Conservation (phyloP, 2,329 filamentous ascomycete genomes). For the Neopestalotiopsis clavispora region DNA sequence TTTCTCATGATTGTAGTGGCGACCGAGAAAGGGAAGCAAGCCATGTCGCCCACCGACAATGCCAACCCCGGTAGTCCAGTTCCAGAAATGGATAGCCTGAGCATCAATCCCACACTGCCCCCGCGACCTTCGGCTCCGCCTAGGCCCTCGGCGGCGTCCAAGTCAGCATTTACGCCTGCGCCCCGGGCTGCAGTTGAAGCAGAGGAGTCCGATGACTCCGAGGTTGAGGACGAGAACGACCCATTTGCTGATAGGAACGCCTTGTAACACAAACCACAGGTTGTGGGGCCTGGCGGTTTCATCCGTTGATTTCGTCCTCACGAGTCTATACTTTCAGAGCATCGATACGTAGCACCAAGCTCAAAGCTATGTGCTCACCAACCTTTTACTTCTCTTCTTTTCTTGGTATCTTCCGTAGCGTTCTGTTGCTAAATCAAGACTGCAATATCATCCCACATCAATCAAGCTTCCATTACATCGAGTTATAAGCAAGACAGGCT, state of each 20-base stretch:
- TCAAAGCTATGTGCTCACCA: background rate
- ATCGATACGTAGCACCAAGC: background rate
- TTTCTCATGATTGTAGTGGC: slow-evolving; percentile 50
- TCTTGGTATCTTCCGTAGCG: background rate
- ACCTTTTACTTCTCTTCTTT: background rate
- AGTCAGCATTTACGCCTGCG: slow-evolving; percentile 52
- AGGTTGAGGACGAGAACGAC: slow-evolving; percentile 81
- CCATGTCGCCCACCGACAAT: slow-evolving; percentile 47
- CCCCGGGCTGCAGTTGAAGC: slow-evolving; percentile 55
- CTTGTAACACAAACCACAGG: slow-evolving; percentile 38
- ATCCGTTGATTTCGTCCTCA: background rate
- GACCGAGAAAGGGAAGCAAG: slow-evolving; percentile 55
- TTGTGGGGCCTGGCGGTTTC: background rate
- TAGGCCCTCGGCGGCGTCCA: slow-evolving; percentile 49
- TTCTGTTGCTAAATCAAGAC: background rate
- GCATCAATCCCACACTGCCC: slow-evolving; percentile 41
- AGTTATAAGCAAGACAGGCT: background rate
- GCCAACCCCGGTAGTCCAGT: slow-evolving; percentile 32
- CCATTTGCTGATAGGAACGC: slow-evolving; percentile 87
- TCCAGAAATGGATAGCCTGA: slow-evolving; percentile 50
- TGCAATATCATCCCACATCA: background rate
- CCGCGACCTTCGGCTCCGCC: slow-evolving; percentile 52
- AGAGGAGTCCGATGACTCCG: slow-evolving; percentile 53
- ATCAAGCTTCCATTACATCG: background rate
- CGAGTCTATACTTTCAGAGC: background rate